These are phyloP conservation scores for Haplosporangium sp. DNA, from an alignment of 371 early-diverging fungal species.

Conservation along the genomic window DNA sequence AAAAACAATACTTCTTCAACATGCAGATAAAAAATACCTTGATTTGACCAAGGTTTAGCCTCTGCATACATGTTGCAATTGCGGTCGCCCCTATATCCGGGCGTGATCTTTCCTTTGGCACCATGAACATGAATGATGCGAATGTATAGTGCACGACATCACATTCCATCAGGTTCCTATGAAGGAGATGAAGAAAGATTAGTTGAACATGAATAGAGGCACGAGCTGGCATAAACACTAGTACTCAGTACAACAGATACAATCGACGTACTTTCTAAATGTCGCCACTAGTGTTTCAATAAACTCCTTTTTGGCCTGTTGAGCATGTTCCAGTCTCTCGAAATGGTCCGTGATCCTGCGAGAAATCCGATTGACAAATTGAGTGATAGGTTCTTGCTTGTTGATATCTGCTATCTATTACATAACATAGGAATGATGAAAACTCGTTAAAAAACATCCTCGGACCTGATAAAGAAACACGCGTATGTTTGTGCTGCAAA, in stretches of 20 bases:
- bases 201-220: not conserved
- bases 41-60: not conserved
- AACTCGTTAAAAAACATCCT: not conserved
- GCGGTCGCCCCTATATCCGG: conserved; percentile 21
- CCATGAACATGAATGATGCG: conserved; percentile 32
- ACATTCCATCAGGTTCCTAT: conserved; percentile 42
- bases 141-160: conserved; percentile 22
- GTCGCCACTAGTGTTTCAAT: conserved; percentile 19
- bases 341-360: conserved; percentile 20
- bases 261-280: conserved; percentile 29
- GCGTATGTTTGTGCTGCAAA: not conserved
- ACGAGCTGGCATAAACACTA: not conserved
- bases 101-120: conserved; percentile 10
- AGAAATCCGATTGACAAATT: conserved; percentile 20
- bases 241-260: not conserved
- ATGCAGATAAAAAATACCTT: not conserved
- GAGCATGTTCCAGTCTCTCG: conserved; percentile 10
- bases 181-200: not conserved
- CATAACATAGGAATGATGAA: not conserved
- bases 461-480: no score
- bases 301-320: conserved; percentile 26
- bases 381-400: conserved; percentile 27
- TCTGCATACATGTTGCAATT: conserved; percentile 29
- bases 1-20: not conserved
- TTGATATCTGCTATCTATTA: conserved; percentile 31